Conservation (phyloP, 1,284 basidiomycete species). For the Peniophora sp. region DNA sequence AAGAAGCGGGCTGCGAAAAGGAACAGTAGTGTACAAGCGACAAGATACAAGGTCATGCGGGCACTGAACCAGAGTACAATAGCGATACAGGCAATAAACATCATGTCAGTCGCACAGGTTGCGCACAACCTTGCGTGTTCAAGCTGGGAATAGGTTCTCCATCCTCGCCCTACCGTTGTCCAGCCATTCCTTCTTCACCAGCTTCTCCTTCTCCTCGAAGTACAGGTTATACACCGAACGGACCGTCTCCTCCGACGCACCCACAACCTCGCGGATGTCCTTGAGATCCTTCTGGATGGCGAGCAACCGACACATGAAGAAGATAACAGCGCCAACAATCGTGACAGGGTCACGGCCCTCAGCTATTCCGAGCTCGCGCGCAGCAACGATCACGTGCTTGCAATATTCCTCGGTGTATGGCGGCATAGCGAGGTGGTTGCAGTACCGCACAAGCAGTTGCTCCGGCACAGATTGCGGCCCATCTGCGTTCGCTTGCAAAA, state of each 20-base stretch:
- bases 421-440: conserved; percentile 89
- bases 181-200: conserved; percentile 79
- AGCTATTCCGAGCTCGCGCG: conserved; percentile 79
- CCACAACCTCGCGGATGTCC: conserved; percentile 91
- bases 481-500: conserved; percentile 40
- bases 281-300: conserved; percentile 69
- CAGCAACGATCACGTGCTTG: conserved; percentile 77
- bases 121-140: too few species aligned
- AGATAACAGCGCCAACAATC: conserved; percentile 95
- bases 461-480: conserved; percentile 60
- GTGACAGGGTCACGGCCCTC: conserved; percentile 94
- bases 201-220: conserved; percentile 57
- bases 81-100: too few species aligned
- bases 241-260: conserved; percentile 96
- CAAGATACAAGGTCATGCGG: too few species aligned
- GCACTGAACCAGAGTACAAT: too few species aligned
- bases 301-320: conserved; percentile 83
- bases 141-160: too few species aligned
- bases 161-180: conserved; percentile 67
- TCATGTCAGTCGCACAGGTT: too few species aligned
- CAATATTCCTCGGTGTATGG: conserved; percentile 78
- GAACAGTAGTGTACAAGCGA: too few species aligned
- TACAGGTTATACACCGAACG: conserved; percentile 79
- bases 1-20: too few species aligned
- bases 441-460: conserved; percentile 85